Evolutionary conservation across 495 filamentous ascomycete species (phyloP).

Genomic region (Oidiodendron maius): DNA sequence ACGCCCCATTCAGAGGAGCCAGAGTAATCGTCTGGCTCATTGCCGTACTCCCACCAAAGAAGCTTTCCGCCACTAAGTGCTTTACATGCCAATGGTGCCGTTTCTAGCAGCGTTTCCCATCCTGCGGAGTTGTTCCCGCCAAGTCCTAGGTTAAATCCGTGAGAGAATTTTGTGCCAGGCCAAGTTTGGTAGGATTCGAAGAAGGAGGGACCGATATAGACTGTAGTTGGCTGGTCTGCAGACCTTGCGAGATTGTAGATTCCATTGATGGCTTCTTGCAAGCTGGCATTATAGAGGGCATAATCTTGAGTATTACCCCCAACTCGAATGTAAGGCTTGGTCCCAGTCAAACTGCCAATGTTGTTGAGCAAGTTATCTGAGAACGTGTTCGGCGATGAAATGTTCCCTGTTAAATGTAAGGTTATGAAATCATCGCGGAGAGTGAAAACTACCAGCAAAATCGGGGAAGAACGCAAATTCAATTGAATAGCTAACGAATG

Average conservation of each 20-base stretch:
- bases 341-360: constrained; percentile 37
- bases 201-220: constrained; percentile 55
- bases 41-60: constrained; percentile 57
- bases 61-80: constrained; percentile 42
- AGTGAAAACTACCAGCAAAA: constrained; percentile 41
- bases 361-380: constrained; percentile 54
- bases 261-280: constrained; percentile 47
- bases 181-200: constrained; percentile 62
- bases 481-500: constrained; percentile 55
- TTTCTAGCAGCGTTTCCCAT: constrained; percentile 46
- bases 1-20: constrained; percentile 46
- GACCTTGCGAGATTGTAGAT: constrained; percentile 44
- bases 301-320: constrained; percentile 61
- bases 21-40: constrained; percentile 61
- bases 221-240: constrained; percentile 53
- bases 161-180: constrained; percentile 49
- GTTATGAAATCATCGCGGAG: neutral
- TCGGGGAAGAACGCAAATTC: constrained; percentile 59
- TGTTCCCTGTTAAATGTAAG: constrained; percentile 30
- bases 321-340: constrained; percentile 53
- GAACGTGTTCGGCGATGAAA: constrained; percentile 46
- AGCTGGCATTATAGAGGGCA: constrained; percentile 51
- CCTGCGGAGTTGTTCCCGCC: constrained; percentile 48
- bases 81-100: constrained; percentile 54
- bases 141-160: constrained; percentile 55